Base-by-base conservation (phyloP, 352 stramenopile genomes). In the Elongisporangium anandrum region DNA sequence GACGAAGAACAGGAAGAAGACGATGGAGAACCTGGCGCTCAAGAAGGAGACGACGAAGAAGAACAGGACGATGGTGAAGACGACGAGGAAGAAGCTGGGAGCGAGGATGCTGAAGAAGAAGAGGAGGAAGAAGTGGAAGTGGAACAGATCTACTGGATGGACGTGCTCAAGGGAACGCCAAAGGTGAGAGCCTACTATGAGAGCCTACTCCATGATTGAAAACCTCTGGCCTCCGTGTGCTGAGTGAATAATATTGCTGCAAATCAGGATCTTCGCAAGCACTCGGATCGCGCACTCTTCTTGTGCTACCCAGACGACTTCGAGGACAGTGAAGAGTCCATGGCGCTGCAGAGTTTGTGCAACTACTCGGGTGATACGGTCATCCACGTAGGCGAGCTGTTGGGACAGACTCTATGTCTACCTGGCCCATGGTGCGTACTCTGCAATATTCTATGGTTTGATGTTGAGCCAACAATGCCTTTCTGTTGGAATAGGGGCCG, bases 281-380 rank as follows among this genome's bases (percentile, higher is more conserved):
- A 95, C 67, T 77, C 88, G 3, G 81, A 92, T 29, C 83, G 88
- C 39, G 77, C 90, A 49, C 71, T 98, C 9, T 96, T 98, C 52
- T 65, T 98, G 45, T 98, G 94, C 65, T 98, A 98, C 71, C 91
- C 92, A 2, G 94, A 98, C 63, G 92, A 98, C 66, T 93, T 92
- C 54, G 85, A 95, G 56, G 79, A 92, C 58, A 91, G 82, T 56
- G 75, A 80, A 9, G 79, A 92, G 57, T 97, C 92, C 4, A 95
- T 98, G 88, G 91, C 86, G 39, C 72, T 94, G 64, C 68, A 90
- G 45, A 93, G 90, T 62, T 77, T 98, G 39, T 78, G 93, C 56
- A 87, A 98, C 63, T 98, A 95, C 67, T 74, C 75, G n/a, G 92
- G 92, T 7, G 79, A 94, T 58, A 94, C 84, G 48, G 80, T 98